Evolutionary conservation across 1,139 yeast genomes (phyloP).

Genomic region (Candida neerlandica): DNA sequence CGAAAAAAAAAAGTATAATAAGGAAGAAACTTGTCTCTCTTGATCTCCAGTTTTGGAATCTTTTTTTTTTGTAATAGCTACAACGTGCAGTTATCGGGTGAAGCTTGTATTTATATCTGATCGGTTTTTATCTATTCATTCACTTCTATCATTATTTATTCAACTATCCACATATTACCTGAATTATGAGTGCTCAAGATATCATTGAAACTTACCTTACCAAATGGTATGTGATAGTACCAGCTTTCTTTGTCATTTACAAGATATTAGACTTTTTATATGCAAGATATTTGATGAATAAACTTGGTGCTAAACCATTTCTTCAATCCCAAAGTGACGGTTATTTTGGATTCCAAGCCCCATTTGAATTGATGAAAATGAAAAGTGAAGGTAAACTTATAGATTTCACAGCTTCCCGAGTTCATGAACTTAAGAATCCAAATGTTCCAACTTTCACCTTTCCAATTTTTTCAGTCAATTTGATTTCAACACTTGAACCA

Average conservation of each 20-base stretch:
- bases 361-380: conserved; percentile 17
- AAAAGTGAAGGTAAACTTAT: conserved; percentile 28
- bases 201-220: conserved; percentile 8
- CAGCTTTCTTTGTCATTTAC: conserved; percentile 13
- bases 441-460: conserved; percentile 22
- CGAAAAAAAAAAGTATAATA: background rate
- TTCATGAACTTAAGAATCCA: conserved; percentile 11
- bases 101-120: background rate
- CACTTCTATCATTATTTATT: too few species aligned
- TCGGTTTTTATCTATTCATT: background rate
- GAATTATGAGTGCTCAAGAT: background rate
- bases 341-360: conserved; percentile 27
- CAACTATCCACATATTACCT: background rate
- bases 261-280: conserved; percentile 7
- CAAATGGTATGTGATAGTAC: conserved; percentile 15
- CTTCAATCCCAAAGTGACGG: conserved; percentile 18
- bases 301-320: conserved; percentile 24
- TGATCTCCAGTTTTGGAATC: too few species aligned
- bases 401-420: conserved; percentile 23
- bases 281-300: conserved; percentile 14
- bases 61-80: background rate
- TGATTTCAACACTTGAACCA: conserved; percentile 36
- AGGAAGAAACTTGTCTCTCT: background rate
- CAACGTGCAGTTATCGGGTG: background rate
- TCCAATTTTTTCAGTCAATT: conserved; percentile 22